Evolutionary conservation across 305 asterid genomes (phyloP).

Genomic region (Andrographis paniculata): DNA sequence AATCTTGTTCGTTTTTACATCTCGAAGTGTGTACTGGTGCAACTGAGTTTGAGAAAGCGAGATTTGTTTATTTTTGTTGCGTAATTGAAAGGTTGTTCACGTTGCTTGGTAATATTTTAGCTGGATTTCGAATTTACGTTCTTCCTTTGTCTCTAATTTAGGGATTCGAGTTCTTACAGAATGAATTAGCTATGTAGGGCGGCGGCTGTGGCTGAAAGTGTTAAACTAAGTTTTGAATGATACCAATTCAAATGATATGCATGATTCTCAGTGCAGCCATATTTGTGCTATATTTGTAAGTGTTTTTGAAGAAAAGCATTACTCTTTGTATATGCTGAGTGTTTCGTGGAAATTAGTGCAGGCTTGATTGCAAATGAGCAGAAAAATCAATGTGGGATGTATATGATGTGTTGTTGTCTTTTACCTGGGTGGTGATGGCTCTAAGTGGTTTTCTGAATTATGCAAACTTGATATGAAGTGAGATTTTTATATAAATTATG

Average conservation of each 20-base stretch:
- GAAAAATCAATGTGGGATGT: not conserved
- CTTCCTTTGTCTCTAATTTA: not conserved
- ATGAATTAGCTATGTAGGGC: not conserved
- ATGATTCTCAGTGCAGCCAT: not conserved
- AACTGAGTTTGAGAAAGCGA: too few species aligned
- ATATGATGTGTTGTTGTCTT: constrained; percentile 10
- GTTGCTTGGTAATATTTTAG: too few species aligned
- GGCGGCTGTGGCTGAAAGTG: not conserved
- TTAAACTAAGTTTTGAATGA: not conserved
- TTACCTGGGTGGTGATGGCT: constrained; percentile 11
- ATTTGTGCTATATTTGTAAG: not conserved
- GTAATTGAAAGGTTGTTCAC: not conserved
- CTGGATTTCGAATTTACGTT: not conserved
- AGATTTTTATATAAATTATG: constrained; percentile 2
- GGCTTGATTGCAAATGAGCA: constrained; percentile 6
- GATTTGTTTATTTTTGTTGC: not conserved
- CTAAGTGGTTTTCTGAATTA: constrained; percentile 1
- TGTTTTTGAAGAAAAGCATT: constrained; percentile 2
- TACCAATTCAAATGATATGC: not conserved
- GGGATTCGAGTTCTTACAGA: not conserved
- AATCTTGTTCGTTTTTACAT: not conserved
- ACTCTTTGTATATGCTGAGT: constrained; percentile 10
- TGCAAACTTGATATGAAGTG: not conserved
- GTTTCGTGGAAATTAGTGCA: constrained; percentile 1
- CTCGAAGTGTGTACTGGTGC: too few species aligned